phyloP scores from a whole-genome alignment of 2,329 filamentous ascomycete species.

The Fusarium buxicola region DNA sequence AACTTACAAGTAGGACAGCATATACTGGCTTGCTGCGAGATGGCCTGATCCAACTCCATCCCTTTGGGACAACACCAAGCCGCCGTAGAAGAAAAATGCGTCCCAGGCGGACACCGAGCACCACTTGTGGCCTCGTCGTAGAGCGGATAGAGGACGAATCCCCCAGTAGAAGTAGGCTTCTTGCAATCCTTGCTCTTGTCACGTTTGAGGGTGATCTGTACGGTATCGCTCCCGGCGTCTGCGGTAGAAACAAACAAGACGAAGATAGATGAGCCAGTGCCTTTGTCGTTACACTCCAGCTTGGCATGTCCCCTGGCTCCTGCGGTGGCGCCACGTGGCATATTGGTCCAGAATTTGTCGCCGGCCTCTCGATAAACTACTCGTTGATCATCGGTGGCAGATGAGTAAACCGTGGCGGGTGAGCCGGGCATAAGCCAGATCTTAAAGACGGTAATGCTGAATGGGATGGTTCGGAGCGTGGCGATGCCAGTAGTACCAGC shows the following conservation, averaged over 20 bases:
- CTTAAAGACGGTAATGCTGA: conserved; percentile 23
- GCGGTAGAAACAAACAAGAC: conserved; percentile 22
- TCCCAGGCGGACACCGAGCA: conserved; percentile 9
- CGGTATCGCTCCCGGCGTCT: conserved; percentile 6
- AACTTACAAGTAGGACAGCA: conserved; percentile 30
- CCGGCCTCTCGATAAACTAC: conserved; percentile 20
- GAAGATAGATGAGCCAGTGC: not conserved
- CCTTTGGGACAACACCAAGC: conserved; percentile 33
- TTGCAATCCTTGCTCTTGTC: conserved; percentile 5
- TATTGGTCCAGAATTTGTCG: conserved; percentile 9
- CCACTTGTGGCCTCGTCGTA: conserved; percentile 5
- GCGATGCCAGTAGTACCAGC: conserved; percentile 19
- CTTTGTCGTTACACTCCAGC: conserved; percentile 15
- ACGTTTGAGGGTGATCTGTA: conserved; percentile 7
- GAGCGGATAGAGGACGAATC: conserved; percentile 23
- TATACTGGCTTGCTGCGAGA: conserved; percentile 9
- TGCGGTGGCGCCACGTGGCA: conserved; percentile 8
- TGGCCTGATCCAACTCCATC: conserved; percentile 10
- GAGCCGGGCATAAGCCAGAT: conserved; percentile 9
- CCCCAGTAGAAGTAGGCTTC: not conserved
- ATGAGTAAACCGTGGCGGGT: conserved; percentile 5
- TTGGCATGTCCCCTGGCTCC: not conserved
- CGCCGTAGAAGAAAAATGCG: conserved; percentile 1
- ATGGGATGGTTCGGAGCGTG: conserved; percentile 11
- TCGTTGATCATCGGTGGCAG: conserved; percentile 7